Base-by-base conservation (phyloP, 345 rosid species). In the Psidium friedrichsthalianum region DNA sequence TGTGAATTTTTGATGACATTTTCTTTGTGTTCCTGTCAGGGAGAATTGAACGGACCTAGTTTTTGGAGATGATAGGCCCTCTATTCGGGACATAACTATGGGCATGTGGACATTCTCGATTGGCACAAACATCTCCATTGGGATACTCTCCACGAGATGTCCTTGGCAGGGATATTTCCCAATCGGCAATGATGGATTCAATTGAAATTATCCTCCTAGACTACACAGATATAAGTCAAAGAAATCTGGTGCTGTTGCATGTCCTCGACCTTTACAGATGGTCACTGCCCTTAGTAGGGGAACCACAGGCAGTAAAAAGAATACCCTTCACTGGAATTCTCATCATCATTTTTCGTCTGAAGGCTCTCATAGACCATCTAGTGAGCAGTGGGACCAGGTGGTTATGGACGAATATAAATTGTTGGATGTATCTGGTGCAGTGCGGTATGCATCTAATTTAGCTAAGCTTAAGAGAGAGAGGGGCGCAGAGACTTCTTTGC, bases 401-500 rank as follows among this genome's bases (percentile, higher is more conserved):
- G 94, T 94, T 87, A 85, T 89, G 69, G 98, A 95, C 55, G 99
- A 94, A 88, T 91, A 87, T 86, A 90, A 85, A 91, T 21, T 92
- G 89, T 92, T 91, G 86, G 98, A 94, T 86, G 99, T 98, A 51
- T 91, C 95, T 85, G 93, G 93, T 83, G 95, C 95, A n/a, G 99
- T 98, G 49, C 90, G 87, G 86, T 94, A 92, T 76, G 98, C 99
- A 11, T 89, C 84, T 22, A 89, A 89, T 54, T 57, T 91, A 86
- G 98, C 99, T 83, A 96, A 93, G 89, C 84, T 91, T 81, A 97
- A 97, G 93, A 91, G 94, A 91, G 98, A 95, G 85, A 94, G 83
- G 83, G 86, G 98, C 99, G 53, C 94, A 92, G 91, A 95, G 92
- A 85, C 87, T 95, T 91, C 90, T 95, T 69, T 91, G 90, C 88